phyloP scores from a whole-genome alignment of 768 basidiomycete species.

The Amanita muscaria region DNA sequence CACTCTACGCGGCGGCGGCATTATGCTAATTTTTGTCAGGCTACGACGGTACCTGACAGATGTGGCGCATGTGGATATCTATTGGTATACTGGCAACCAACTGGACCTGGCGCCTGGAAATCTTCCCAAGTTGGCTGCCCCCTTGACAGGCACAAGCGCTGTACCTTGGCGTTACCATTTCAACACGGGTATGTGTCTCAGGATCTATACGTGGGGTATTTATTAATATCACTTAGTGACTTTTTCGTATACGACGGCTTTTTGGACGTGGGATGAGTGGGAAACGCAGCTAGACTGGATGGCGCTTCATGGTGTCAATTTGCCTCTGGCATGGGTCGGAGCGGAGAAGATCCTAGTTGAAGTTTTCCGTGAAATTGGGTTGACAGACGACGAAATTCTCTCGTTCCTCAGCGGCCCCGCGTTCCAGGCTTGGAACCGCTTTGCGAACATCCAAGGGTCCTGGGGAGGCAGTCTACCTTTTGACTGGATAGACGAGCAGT shows the following conservation, averaged over 20 bases:
- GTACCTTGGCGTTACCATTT: not conserved
- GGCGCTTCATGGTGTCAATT: not conserved
- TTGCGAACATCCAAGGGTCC: not conserved
- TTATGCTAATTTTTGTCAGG: not conserved
- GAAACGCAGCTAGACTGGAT: not conserved
- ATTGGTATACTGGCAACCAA: not conserved
- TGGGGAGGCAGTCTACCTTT: not conserved
- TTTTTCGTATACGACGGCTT: not conserved
- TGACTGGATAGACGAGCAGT: not conserved
- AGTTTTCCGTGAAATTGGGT: not conserved
- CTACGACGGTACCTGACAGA: not conserved
- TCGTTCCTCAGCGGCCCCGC: not conserved
- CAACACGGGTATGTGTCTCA: not conserved
- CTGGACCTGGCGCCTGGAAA: not conserved
- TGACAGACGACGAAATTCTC: not conserved
- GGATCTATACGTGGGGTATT: not conserved
- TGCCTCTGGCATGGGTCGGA: not conserved
- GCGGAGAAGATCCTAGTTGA: not conserved
- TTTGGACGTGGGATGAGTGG: not conserved
- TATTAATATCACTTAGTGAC: not conserved
- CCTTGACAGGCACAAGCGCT: not conserved
- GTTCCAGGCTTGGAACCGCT: not conserved
- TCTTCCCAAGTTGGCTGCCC: not conserved
- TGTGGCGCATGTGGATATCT: not conserved
- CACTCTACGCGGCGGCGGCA: not conserved